Base-by-base conservation (phyloP, 139 green algal species). In the Gonium pectorale region DNA sequence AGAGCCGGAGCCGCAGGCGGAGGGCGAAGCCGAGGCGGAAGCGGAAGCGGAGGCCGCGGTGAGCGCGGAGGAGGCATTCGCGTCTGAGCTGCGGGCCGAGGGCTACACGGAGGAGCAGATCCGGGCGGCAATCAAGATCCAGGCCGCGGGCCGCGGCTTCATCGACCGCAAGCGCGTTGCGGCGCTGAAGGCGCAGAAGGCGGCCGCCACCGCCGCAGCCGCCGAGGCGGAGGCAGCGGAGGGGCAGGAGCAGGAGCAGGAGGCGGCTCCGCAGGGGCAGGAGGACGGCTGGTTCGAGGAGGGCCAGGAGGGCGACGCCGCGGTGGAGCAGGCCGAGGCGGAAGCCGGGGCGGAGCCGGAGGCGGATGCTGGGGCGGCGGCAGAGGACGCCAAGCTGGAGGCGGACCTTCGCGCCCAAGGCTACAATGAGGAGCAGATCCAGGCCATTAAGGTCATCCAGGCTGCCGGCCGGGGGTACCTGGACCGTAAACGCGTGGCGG, bases 381-480 rank as follows among this genome's bases (percentile, higher is more conserved):
- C 54, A 35, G 80, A 26, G 29, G 71, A 67, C 52, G n/a, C 24
- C 24, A 22, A 54, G 44, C 27, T 40, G 15, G 44, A 60, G 33
- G 82, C n/a, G 77, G 49, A 81, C n/a, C n/a, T n/a, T n/a, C n/a
- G n/a, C n/a, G n/a, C n/a, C n/a, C n/a, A 52, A 26, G 51, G 11
- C 3, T 80, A 73, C 52, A 72, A 17, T 11, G 66, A 52, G 19
- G 81, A 80, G 31, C 81, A 81, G 81, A 24, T 64, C 41, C 7
- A 35, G 33, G 59, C 68, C 11, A 33, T 33, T 6, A 59, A 75
- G 11, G 8, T 27, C 33, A 80, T 79, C 31, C 62, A 71, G 35
- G 81, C 67, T 0, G 67, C 52, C 29, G 22, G 46, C 27, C 40
- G 71, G 21, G 81, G 80, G 0, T 60, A 60, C 33, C 43, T 68